Evolutionary conservation across 176 grass and related monocot genomes (phyloP).

Genomic region (Avena insularis): DNA sequence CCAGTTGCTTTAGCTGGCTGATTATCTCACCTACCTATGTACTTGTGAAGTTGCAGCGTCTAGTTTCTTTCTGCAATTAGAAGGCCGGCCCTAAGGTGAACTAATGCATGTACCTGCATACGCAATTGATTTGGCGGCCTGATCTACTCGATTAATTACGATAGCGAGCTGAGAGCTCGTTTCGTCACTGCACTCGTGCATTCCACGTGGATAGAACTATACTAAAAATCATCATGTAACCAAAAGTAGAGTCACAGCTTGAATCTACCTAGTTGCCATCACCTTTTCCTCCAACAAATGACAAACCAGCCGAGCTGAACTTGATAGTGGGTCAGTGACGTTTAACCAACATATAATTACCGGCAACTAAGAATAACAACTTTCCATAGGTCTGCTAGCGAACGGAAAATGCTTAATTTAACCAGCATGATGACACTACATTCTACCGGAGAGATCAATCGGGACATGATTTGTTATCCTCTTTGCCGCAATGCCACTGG

Average conservation of each 20-base stretch:
- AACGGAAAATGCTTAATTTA: not conserved
- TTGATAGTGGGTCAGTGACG: slow-evolving; percentile 6
- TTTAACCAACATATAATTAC: not conserved
- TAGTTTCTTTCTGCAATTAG: not conserved
- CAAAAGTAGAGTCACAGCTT: not conserved
- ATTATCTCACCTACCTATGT: not conserved
- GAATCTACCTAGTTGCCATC: not conserved
- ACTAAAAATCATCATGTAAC: not conserved
- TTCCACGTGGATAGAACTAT: slow-evolving; percentile 4
- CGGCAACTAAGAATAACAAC: not conserved
- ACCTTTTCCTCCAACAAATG: not conserved
- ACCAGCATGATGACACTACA: slow-evolving; percentile 6
- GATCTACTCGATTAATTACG: slow-evolving; percentile 18
- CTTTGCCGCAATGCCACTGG: not conserved
- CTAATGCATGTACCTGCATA: not conserved
- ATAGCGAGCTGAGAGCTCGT: not conserved
- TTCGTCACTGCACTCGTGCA: not conserved
- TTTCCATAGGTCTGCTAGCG: not conserved
- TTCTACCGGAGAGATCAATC: not conserved
- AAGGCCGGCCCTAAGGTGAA: not conserved
- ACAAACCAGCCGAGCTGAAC: not conserved
- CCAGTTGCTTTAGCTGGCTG: not conserved
- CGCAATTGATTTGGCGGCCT: slow-evolving; percentile 27
- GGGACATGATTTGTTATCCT: slow-evolving; percentile 30
- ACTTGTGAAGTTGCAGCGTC: not conserved